Evolutionary conservation across 208 protist species (phyloP), one percentile per base, ranked within the genome.

Genomic region (Acanthamoeba quina): DNA sequence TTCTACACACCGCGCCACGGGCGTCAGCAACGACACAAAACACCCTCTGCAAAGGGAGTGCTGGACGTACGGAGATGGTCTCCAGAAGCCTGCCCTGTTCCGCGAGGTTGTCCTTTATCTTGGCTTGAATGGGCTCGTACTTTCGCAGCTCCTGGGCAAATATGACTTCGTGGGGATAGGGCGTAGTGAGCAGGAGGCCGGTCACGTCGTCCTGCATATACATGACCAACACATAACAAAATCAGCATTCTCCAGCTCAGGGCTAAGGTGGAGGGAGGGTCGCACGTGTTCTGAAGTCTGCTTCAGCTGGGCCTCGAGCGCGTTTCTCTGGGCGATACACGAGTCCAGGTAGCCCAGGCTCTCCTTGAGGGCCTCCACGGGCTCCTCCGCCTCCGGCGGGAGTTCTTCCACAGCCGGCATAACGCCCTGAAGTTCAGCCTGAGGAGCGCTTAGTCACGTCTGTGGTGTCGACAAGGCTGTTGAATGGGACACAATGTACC

Each of bases 131-230:
- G n/a, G 47, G 17, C 5, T 88, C 80, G 19, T 88, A 88, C 52
- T 88, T 88, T 31, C 80, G 80, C n/a, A 88, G 80, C 80, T 88
- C 80, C 54, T 88, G 52, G 6, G 47, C 31, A 5, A 66, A 88
- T 17, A 88, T 88, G 47, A 88, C 52, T 37, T 88, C 80, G n/a
- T 56, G 80, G 17, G 41, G 52, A 26, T 88, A 66, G 41, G 47
- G 52, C 17, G 80, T 66, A 1, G 80, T 54, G 7, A 88, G 41
- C 31, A 88, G 52, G 9, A 88, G 3, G 3, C 52, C 47, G 0
- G 80, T 64, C 15, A 88, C 54, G 34, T 88, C 80, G 34, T 88
- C 80, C 80, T 88, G 34, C 26, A 49, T 47, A 15, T 52, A 13
- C 31, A 24, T 17, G 4, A 41, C 34, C 3, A 29, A 11, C 24